Conservation (phyloP, 495 filamentous ascomycete species). For the Xanthoparmelia taractica region DNA sequence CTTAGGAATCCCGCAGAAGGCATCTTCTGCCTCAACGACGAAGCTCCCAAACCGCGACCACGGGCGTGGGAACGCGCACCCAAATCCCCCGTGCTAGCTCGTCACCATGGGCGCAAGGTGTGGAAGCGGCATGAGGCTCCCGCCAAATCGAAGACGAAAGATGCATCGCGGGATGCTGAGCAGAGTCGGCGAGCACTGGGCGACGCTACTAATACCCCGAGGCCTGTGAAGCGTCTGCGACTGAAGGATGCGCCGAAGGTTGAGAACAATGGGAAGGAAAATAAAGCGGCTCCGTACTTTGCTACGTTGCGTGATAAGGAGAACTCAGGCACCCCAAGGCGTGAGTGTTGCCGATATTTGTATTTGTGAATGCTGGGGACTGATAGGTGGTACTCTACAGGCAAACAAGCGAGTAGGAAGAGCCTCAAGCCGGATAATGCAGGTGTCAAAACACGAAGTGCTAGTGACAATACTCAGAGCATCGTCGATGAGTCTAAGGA, state of each 20-base stretch:
- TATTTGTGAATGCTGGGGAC: not conserved
- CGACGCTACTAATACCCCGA: conserved; percentile 29
- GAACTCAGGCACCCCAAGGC: conserved; percentile 27
- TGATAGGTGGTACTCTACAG: conserved; percentile 23
- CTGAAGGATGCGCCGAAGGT: conserved; percentile 34
- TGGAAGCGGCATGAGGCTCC: conserved; percentile 44
- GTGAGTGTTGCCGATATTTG: conserved; percentile 29
- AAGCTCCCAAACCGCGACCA: conserved; percentile 35
- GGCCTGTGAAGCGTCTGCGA: conserved; percentile 43
- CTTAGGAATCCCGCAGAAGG: conserved; percentile 10
- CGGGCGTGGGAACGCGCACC: conserved; percentile 50
- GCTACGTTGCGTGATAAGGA: conserved; percentile 22
- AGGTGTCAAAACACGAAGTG: not conserved
- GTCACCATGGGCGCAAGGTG: conserved; percentile 40
- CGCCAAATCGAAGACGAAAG: conserved; percentile 16
- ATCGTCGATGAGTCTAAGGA: not conserved
- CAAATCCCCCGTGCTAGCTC: conserved; percentile 43
- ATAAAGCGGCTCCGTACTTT: conserved; percentile 25
- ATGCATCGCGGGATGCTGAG: conserved; percentile 7
- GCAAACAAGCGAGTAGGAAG: conserved; percentile 30
- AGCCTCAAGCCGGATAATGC: conserved; percentile 13
- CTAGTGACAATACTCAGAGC: too few relatives aligned
- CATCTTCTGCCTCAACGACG: conserved; percentile 30
- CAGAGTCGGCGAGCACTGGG: conserved; percentile 19
- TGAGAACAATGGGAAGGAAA: conserved; percentile 34